Conservation (phyloP, 345 rosid genomes). For the Rhizophora mangle region DNA sequence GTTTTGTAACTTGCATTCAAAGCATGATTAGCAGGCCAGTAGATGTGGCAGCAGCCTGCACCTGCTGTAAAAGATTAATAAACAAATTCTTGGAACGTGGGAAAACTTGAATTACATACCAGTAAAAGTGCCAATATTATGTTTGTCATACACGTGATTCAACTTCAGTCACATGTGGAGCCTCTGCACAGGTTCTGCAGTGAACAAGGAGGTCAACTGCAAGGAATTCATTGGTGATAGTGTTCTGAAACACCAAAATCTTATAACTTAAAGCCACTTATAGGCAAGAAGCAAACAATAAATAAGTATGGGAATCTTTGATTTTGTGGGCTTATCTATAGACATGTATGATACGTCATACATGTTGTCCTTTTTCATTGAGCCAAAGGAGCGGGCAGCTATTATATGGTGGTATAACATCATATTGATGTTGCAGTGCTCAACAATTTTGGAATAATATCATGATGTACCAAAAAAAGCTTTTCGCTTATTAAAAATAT, state of each 20-base stretch:
- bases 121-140: background rate
- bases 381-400: too few species aligned
- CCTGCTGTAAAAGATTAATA: slow-evolving; percentile 42
- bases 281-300: background rate
- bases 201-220: slow-evolving; percentile 81
- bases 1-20: slow-evolving; percentile 86
- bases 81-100: background rate
- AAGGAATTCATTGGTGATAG: slow-evolving; percentile 88
- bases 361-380: too few species aligned
- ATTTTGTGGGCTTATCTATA: too few species aligned
- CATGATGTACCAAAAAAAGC: too few species aligned
- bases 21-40: slow-evolving; percentile 67
- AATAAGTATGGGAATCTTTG: too few species aligned
- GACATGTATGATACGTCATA: too few species aligned
- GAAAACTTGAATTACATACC: slow-evolving; percentile 1
- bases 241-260: slow-evolving; percentile 50
- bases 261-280: too few species aligned
- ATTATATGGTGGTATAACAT: too few species aligned
- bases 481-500: too few species aligned
- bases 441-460: too few species aligned
- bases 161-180: slow-evolving; percentile 51
- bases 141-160: slow-evolving; percentile 58
- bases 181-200: slow-evolving; percentile 87
- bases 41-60: slow-evolving; percentile 68
- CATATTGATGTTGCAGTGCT: too few species aligned